A percentile compares a stretch with the other conserved stretches of the same genome.
These are phyloP conservation scores for Scalesia atractyloides DNA, from an alignment of 129 eudicot genomes.

Conservation along the genomic window DNA sequence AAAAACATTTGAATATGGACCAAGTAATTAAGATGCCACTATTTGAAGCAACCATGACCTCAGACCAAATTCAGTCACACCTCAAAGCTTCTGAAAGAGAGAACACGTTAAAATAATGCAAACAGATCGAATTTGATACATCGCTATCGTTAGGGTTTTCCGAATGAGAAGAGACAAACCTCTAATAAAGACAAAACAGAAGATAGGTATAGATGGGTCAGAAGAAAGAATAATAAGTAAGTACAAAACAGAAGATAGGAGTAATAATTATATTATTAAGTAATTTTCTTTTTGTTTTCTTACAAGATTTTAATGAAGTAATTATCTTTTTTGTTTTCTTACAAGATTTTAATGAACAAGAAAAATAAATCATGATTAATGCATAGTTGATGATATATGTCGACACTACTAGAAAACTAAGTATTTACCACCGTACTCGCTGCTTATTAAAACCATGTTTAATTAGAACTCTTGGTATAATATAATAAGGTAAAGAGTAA, in stretches of 20 bases:
- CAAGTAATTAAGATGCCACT: conserved; percentile 36
- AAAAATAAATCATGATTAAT: conserved; percentile 10
- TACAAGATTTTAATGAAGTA: too few relatives aligned
- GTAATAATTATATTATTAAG: too few relatives aligned
- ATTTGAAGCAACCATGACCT: conserved; percentile 72
- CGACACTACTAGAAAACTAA: too few relatives aligned
- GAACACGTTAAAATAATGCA: conserved; percentile 38
- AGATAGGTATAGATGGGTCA: conserved; percentile 23
- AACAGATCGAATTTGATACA: conserved; percentile 28
- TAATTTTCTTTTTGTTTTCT: too few relatives aligned
- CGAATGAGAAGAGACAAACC: conserved; percentile 30
- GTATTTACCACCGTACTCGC: too few relatives aligned
- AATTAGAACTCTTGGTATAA: too few relatives aligned
- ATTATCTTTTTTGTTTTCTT: background rate
- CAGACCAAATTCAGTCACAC: conserved; percentile 65
- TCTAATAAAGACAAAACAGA: conserved; percentile 36
- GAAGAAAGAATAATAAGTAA: conserved; percentile 22
- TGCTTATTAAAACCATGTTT: too few relatives aligned
- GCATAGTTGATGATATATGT: background rate
- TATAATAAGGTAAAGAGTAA: too few relatives aligned
- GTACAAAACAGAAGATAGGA: too few relatives aligned
- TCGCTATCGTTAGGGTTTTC: conserved; percentile 27
- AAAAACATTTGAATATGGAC: conserved; percentile 29
- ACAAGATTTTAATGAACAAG: background rate
- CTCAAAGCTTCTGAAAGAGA: conserved; percentile 39